A percentile compares a stretch with the other conserved stretches of the same genome.
phyloP scores from a whole-genome alignment of 208 protist species.

The Trypanosoma melophagium region DNA sequence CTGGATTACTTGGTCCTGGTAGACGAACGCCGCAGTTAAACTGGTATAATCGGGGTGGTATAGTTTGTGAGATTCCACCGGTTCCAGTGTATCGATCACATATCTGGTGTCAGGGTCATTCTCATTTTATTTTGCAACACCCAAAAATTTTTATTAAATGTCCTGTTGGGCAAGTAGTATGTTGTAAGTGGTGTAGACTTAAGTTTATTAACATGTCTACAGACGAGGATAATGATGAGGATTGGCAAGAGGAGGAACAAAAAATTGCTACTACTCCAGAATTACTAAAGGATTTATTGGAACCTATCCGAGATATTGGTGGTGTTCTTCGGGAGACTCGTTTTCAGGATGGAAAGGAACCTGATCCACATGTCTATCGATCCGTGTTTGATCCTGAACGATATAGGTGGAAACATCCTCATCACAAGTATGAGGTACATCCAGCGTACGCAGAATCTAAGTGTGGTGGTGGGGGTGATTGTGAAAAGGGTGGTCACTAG shows the following conservation, averaged over 20 bases:
- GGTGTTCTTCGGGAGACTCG: conserved; percentile 67
- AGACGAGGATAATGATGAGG: conserved; percentile 83
- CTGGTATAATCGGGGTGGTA: conserved; percentile 76
- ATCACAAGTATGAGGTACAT: conserved; percentile 83
- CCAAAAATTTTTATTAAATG: conserved; percentile 90
- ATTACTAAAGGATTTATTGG: conserved; percentile 66
- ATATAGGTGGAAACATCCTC: conserved; percentile 75
- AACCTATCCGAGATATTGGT: conserved; percentile 77
- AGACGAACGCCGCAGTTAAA: conserved; percentile 81
- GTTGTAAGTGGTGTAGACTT: conserved; percentile 87
- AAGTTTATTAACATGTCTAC: conserved; percentile 92
- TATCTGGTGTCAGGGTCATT: conserved; percentile 89
- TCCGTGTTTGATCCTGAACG: conserved; percentile 83
- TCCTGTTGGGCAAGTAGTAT: conserved; percentile 68
- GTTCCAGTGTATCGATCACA: conserved; percentile 81
- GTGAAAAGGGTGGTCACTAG: conserved; percentile 13
- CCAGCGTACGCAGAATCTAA: conserved; percentile 61
- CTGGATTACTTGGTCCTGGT: conserved; percentile 72
- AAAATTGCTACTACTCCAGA: conserved; percentile 86
- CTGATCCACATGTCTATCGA: conserved; percentile 80
- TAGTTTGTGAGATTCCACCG: conserved; percentile 87
- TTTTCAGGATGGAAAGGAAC: conserved; percentile 82
- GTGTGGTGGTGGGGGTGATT: conserved; percentile 22
- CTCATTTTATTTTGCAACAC: conserved; percentile 80
- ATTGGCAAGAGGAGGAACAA: conserved; percentile 86